Evolutionary conservation across 805 yeast species (phyloP).

Genomic region (Sungouiella blattae): DNA sequence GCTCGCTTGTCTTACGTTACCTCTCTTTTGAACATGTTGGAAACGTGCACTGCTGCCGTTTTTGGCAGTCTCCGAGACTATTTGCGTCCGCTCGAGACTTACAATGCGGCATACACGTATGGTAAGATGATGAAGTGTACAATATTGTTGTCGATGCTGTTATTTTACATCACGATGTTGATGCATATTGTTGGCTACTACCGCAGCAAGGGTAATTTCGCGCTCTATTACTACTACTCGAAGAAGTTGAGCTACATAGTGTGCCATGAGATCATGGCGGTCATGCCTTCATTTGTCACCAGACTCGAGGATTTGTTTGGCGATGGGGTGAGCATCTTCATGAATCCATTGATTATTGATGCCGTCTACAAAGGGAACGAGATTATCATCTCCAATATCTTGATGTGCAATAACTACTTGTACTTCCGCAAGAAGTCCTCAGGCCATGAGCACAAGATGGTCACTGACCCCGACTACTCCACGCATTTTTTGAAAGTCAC

Average conservation of each 20-base stretch:
- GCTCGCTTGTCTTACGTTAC: background rate
- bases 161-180: background rate
- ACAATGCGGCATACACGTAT: background rate
- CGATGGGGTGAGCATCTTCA: background rate
- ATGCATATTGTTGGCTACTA: background rate
- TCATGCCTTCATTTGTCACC: background rate
- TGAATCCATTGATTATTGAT: background rate
- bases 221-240: background rate
- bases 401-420: conserved; percentile 1
- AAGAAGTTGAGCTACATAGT: background rate
- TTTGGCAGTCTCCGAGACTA: background rate
- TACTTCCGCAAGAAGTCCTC: background rate
- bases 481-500: background rate
- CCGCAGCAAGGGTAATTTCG: background rate
- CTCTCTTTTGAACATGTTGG: background rate
- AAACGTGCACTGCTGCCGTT: background rate
- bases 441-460: background rate
- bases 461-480: background rate
- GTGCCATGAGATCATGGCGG: background rate
- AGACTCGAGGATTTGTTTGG: background rate
- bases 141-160: background rate
- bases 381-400: background rate
- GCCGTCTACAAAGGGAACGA: background rate
- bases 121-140: background rate
- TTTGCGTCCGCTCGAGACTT: background rate